These are phyloP conservation scores for Acacia confusa DNA, from an alignment of 306 rosid genomes.

Conservation along the genomic window DNA sequence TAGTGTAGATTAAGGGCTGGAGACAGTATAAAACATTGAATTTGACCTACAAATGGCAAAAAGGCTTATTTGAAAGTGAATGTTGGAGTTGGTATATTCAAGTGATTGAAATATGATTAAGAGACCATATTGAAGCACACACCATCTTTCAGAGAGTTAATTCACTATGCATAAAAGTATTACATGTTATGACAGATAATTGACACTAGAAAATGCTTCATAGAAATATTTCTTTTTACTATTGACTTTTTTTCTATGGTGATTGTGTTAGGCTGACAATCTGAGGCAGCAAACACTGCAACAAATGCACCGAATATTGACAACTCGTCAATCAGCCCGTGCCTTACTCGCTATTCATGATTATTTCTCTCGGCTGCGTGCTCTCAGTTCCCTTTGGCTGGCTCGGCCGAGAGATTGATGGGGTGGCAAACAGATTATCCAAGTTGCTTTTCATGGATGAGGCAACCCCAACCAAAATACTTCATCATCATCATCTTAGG, in stretches of 20 bases:
- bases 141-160: not conserved
- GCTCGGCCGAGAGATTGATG: conserved; percentile 91
- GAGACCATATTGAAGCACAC: not conserved
- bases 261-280: conserved; percentile 75
- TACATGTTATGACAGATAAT: not conserved
- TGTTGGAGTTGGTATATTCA: not conserved
- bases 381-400: conserved; percentile 97
- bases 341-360: conserved; percentile 92
- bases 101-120: not conserved
- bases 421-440: not conserved
- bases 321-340: conserved; percentile 95
- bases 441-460: conserved; percentile 21
- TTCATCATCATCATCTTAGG: conserved; percentile 11
- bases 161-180: not conserved
- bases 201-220: not conserved
- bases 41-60: not conserved
- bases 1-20: too few relatives aligned
- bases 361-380: conserved; percentile 83
- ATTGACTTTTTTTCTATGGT: not conserved
- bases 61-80: not conserved
- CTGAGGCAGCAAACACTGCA: conserved; percentile 94
- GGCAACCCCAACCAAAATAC: not conserved
- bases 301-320: conserved; percentile 94
- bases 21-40: not conserved
- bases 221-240: not conserved